phyloP scores from a whole-genome alignment of 2,329 filamentous ascomycete genomes.

The Fonsecaea pugnacius region DNA sequence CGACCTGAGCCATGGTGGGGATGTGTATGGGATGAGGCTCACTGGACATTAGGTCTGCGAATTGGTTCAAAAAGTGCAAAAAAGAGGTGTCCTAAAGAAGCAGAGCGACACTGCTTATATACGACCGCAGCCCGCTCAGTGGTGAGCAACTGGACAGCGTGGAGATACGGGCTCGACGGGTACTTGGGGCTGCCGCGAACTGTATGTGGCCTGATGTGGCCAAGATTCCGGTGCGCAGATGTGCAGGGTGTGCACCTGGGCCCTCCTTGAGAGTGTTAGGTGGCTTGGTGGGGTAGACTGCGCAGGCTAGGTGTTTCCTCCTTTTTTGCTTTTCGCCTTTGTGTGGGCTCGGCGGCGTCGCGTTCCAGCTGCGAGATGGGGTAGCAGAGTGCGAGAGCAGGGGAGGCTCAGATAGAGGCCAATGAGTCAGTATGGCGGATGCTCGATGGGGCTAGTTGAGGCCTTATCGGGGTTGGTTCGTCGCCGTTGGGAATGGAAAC shows the following conservation, averaged over 20 bases:
- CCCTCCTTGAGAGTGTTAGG: not conserved
- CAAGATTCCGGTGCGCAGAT: constrained; percentile 23
- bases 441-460: constrained; percentile 10
- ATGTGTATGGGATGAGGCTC: constrained; percentile 18
- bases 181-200: constrained; percentile 16
- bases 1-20: constrained; percentile 82
- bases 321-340: constrained; percentile 6
- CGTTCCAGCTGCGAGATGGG: constrained; percentile 7
- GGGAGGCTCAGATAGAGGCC: not conserved
- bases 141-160: constrained; percentile 25
- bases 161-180: constrained; percentile 20
- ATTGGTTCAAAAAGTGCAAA: constrained; percentile 9
- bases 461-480: constrained; percentile 8
- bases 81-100: constrained; percentile 6
- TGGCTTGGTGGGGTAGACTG: constrained; percentile 1
- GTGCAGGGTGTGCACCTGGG: constrained; percentile 3
- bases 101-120: constrained; percentile 18
- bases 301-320: not conserved
- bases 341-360: constrained; percentile 7
- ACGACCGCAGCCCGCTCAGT: constrained; percentile 11
- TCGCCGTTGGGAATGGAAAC: not conserved
- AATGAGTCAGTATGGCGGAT: constrained; percentile 7
- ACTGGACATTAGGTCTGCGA: constrained; percentile 11
- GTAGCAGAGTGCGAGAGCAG: constrained; percentile 1
- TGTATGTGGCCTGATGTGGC: constrained; percentile 34